Evolutionary conservation across 441 rosid species (phyloP), one percentile per base, ranked within the genome.

Genomic region (Capsella rubella): DNA sequence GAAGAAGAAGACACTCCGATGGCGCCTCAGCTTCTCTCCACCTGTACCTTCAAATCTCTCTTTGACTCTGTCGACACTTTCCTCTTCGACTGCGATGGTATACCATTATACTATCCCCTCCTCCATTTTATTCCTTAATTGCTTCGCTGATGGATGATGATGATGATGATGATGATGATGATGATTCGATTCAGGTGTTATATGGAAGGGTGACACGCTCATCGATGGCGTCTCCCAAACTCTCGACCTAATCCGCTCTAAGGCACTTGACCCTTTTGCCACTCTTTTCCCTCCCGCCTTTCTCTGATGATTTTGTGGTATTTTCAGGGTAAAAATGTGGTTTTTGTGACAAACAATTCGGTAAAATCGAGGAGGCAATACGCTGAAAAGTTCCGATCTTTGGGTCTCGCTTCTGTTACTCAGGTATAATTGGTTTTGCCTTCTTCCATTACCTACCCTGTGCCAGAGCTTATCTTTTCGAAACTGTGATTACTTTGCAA

Each of bases 41-140:
- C 84, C 40, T 18, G 18, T 70, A 83, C 82, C 84, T 58, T 74
- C 42, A 61, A 70, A 63, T 55, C 83, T n/a, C 91, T 94, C 34
- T 77, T 87, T 73, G 85, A 92, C 59, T 90, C 93, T 28, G 90
- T 90, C 59, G 93, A 95, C 61, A 91, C 94, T 49, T 92, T 92
- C 82, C 92, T 95, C 74, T 95, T 95, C 55, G 97, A 95, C 74
- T 95, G 97, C 79, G 97, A 90, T 76, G 94, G 99, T 87, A 47
- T 14, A 32, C 5, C 25, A 21, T 21, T 21, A 21, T 69, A 3
- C 10, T 45, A 29, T 9, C 12, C 10, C 15, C 46, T 42, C 46
- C 13, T 0, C 46, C 14, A 2, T 42, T 12, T 42, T 13, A 1
- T 14, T 13, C n/a, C 32, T 25, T 40, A 45, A 45, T 72, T 58